These are phyloP conservation scores for Coprinopsis marcescibilis DNA, from an alignment of 768 basidiomycete genomes.

Conservation along the genomic window DNA sequence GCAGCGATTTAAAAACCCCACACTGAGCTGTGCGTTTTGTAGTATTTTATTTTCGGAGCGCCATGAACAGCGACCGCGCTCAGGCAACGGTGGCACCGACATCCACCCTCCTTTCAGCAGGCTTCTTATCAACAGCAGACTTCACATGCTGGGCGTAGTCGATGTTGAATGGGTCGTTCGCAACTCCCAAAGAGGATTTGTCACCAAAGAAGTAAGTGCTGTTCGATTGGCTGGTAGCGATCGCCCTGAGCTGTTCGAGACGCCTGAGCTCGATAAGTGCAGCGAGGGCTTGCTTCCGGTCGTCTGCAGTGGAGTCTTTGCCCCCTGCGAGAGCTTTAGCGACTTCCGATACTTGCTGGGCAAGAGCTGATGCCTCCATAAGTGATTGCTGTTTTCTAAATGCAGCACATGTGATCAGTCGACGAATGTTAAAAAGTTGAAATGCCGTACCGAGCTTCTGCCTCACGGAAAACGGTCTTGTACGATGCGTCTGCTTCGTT, in stretches of 20 bases:
- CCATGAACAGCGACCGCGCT: too few species aligned
- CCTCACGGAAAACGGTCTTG: constrained; percentile 45
- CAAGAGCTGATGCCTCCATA: constrained; percentile 43
- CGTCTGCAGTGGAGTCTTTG: constrained; percentile 25
- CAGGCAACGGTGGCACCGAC: too few species aligned
- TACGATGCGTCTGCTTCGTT: constrained; percentile 51
- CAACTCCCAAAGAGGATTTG: constrained; percentile 27
- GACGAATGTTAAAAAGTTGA: neutral
- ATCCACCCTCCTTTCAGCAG: neutral
- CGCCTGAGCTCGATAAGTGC: constrained; percentile 43
- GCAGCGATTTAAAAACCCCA: too few species aligned
- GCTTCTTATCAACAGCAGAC: constrained; percentile 16
- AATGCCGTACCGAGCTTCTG: constrained; percentile 37
- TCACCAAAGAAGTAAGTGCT: constrained; percentile 56
- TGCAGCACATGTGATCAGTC: neutral
- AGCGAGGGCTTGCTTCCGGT: constrained; percentile 33
- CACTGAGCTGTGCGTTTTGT: too few species aligned
- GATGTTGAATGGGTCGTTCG: constrained; percentile 37
- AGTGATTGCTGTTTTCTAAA: constrained; percentile 28
- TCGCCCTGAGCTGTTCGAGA: constrained; percentile 49
- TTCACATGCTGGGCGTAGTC: constrained; percentile 46
- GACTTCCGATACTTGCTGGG: constrained; percentile 41
- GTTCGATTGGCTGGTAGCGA: constrained; percentile 43
- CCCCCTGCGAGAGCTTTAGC: constrained; percentile 32
- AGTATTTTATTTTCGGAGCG: too few species aligned